Evolutionary conservation across 306 rosid genomes (phyloP).

Genomic region (Heteromeles arbutifolia): DNA sequence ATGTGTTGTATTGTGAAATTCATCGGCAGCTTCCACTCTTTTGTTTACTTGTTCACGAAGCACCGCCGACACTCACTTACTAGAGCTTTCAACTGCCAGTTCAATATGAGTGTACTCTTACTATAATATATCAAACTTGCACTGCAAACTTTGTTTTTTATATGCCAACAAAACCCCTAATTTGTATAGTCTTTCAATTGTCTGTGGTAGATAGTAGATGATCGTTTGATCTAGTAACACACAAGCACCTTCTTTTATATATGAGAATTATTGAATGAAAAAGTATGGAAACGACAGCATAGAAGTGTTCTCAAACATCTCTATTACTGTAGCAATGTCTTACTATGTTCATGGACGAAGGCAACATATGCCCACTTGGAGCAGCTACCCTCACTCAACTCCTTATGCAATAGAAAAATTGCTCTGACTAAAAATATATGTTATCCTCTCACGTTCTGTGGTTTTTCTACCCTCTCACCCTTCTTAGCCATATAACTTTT

Average conservation of each 20-base stretch:
- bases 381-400: too few relatives aligned
- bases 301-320: background rate
- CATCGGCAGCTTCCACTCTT: slow-evolving; percentile 31
- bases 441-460: too few relatives aligned
- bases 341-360: too few relatives aligned
- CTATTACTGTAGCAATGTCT: background rate
- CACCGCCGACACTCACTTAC: background rate
- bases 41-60: background rate
- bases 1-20: slow-evolving; percentile 2
- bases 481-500: too few relatives aligned
- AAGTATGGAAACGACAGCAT: background rate
- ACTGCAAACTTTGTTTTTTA: background rate
- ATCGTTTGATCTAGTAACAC: background rate
- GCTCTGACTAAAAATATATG: too few relatives aligned
- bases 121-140: background rate
- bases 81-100: background rate
- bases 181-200: background rate
- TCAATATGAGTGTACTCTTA: background rate
- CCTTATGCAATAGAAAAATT: too few relatives aligned
- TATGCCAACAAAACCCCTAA: too few relatives aligned
- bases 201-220: background rate
- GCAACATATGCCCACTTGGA: too few relatives aligned
- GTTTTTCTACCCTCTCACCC: too few relatives aligned
- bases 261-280: too few relatives aligned
- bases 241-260: too few relatives aligned